Evolutionary conservation across 306 rosid genomes (phyloP).

Genomic region (Coriaria nepalensis): DNA sequence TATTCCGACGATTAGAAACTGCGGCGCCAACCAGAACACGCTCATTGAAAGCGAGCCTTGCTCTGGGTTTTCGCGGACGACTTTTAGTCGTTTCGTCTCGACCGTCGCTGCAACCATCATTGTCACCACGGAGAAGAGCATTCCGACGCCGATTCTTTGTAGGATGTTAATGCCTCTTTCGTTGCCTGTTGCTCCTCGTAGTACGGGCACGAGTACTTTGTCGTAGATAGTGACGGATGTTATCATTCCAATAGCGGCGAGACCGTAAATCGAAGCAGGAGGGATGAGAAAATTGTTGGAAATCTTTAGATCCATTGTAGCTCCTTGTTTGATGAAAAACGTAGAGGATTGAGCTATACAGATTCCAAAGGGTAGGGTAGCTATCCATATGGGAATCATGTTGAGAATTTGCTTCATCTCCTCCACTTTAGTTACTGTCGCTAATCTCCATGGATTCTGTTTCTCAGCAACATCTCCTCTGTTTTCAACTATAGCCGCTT

Average conservation of each 20-base stretch:
- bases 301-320: slow-evolving; percentile 26
- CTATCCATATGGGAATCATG: slow-evolving; percentile 80
- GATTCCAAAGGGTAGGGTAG: slow-evolving; percentile 70
- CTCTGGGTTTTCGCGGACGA: slow-evolving; percentile 10
- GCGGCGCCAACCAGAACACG: slow-evolving; percentile 56
- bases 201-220: slow-evolving; percentile 29
- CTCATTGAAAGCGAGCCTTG: slow-evolving; percentile 18
- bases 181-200: slow-evolving; percentile 32
- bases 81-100: slow-evolving; percentile 23
- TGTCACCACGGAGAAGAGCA: slow-evolving; percentile 36
- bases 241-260: slow-evolving; percentile 33
- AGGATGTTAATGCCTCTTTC: slow-evolving; percentile 50
- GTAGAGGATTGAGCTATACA: slow-evolving; percentile 47
- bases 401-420: slow-evolving; percentile 84
- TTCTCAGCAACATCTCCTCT: slow-evolving; percentile 24
- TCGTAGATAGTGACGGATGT: slow-evolving; percentile 44
- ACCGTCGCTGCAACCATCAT: slow-evolving; percentile 35
- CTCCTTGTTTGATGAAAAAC: slow-evolving; percentile 47
- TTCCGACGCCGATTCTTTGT: slow-evolving; percentile 48
- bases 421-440: slow-evolving; percentile 64
- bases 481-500: slow-evolving; percentile 54
- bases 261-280: slow-evolving; percentile 31
- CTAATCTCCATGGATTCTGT: slow-evolving; percentile 60
- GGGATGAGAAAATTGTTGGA: slow-evolving; percentile 31
- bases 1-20: slow-evolving; percentile 33